Percentiles rank a stretch among this genome's conserved stretches.
Evolutionary conservation across 352 stramenopile species (phyloP).

Genomic region (Blastocystis sp.): DNA sequence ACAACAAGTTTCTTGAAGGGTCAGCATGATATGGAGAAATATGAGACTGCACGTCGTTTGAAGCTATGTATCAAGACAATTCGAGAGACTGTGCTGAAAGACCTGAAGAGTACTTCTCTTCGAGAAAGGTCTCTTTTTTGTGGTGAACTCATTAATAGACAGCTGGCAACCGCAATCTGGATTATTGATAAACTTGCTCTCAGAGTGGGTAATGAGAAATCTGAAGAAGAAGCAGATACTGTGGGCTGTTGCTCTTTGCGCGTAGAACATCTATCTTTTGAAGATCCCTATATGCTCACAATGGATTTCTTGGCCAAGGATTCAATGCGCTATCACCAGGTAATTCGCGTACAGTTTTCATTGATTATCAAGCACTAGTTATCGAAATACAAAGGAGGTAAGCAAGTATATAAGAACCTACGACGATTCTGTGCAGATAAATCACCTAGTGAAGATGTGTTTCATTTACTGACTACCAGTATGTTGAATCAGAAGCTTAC

Average conservation of each 20-base stretch:
- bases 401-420: conserved; percentile 90
- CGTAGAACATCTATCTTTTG: conserved; percentile 95
- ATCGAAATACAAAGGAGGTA: conserved; percentile 83
- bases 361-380: conserved; percentile 70
- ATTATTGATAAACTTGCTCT: conserved; percentile 98
- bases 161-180: conserved; percentile 98
- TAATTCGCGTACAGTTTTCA: conserved; percentile 83
- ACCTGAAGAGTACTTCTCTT: conserved; percentile 75
- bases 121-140: conserved; percentile 73
- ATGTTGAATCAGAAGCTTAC: conserved; percentile 96
- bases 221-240: conserved; percentile 94
- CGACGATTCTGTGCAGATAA: conserved; percentile 94
- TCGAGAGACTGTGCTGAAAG: conserved; percentile 84
- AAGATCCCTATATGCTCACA: conserved; percentile 87
- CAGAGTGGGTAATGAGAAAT: conserved; percentile 98
- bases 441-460: conserved; percentile 88
- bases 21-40: conserved; percentile 96
- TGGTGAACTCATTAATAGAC: conserved; percentile 82
- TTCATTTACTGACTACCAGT: conserved; percentile 85
- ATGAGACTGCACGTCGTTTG: conserved; percentile 94
- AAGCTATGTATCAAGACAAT: conserved; percentile 96
- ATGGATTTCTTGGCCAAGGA: conserved; percentile 99
- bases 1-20: conserved; percentile 97
- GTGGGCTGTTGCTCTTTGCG: conserved; percentile 98
- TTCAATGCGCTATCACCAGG: conserved; percentile 99